These are phyloP conservation scores for Ramaria sp. DNA, from an alignment of 768 basidiomycete species.

Conservation along the genomic window DNA sequence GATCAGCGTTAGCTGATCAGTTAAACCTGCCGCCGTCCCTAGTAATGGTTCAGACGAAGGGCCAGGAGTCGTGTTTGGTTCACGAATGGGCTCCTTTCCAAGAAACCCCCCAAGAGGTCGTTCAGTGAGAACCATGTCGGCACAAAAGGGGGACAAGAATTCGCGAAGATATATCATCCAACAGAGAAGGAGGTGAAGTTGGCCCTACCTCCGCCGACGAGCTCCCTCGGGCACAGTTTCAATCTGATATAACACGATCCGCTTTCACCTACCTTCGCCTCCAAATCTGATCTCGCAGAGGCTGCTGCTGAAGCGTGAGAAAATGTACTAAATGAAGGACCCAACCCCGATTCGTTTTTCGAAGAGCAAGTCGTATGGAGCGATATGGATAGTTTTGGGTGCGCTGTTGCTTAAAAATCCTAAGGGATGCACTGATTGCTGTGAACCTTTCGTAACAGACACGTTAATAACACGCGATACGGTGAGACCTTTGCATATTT, in stretches of 20 bases:
- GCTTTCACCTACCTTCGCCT: neutral
- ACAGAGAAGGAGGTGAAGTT: slow-evolving; percentile 43
- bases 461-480: slow-evolving; percentile 72
- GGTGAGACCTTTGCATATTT: slow-evolving; percentile 27
- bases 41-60: too few species aligned
- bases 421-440: neutral
- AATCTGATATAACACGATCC: neutral
- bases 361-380: slow-evolving; percentile 74
- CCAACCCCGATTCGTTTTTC: slow-evolving; percentile 60
- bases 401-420: slow-evolving; percentile 18
- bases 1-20: too few species aligned
- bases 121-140: too few species aligned
- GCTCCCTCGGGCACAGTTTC: slow-evolving; percentile 13
- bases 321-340: slow-evolving; percentile 34
- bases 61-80: too few species aligned
- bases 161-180: too few species aligned
- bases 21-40: too few species aligned
- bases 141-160: too few species aligned
- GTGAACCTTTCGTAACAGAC: slow-evolving; percentile 32
- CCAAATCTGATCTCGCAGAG: slow-evolving; percentile 3
- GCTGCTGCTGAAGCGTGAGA: slow-evolving; percentile 28
- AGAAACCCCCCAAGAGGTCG: too few species aligned
- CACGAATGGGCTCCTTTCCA: too few species aligned
- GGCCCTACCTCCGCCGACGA: slow-evolving; percentile 54
- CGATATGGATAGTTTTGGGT: slow-evolving; percentile 72